phyloP scores from a whole-genome alignment of 2,329 filamentous ascomycete genomes.

The Talaromyces sp. region DNA sequence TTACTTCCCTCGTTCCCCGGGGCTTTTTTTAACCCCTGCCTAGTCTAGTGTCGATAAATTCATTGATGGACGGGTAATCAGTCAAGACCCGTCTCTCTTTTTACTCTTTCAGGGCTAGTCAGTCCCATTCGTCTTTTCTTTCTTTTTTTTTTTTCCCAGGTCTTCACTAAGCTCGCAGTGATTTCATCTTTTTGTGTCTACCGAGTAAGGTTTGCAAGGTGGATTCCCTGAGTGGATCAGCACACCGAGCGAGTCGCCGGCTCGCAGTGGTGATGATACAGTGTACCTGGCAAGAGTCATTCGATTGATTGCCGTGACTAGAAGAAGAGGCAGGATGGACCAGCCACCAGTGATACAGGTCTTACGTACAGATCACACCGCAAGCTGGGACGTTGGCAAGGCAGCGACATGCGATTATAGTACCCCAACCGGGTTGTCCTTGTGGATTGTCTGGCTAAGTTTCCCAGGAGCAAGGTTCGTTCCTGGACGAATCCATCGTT shows the following conservation, averaged over 20 bases:
- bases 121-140: constrained; percentile 1
- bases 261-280: background rate
- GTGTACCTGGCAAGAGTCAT: constrained; percentile 1
- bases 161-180: background rate
- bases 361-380: constrained; percentile 11
- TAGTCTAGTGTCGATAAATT: background rate
- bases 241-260: background rate
- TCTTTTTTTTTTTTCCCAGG: constrained; percentile 3
- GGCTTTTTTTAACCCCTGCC: constrained; percentile 8
- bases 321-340: too few species aligned
- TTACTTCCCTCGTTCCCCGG: constrained; percentile 9
- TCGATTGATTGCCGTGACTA: too few species aligned
- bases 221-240: constrained; percentile 1
- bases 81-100: background rate
- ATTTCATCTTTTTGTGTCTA: constrained; percentile 1
- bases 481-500: background rate
- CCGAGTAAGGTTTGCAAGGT: constrained; percentile 1
- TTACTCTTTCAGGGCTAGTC: constrained; percentile 6
- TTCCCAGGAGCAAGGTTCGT: constrained; percentile 5
- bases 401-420: background rate
- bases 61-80: constrained; percentile 10
- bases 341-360: background rate
- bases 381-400: background rate
- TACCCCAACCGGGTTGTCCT: background rate
- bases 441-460: background rate